phyloP scores from a whole-genome alignment of 805 yeast genomes.

The Yamadazyma olivae region DNA sequence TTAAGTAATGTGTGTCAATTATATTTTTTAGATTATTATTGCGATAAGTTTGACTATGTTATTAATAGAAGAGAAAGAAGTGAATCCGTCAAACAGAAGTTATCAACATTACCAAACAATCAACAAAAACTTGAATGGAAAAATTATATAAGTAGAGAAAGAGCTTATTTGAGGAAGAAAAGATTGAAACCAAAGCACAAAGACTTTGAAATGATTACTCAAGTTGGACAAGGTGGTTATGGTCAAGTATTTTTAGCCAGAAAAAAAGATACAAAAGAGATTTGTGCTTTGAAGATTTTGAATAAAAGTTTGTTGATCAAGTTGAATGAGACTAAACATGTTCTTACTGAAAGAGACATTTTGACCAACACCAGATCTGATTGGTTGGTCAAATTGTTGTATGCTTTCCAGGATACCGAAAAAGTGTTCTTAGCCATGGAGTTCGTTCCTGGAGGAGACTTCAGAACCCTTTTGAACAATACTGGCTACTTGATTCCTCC shows the following conservation, averaged over 20 bases:
- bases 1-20: conserved; percentile 88
- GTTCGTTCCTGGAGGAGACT: conserved; percentile 99
- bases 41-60: conserved; percentile 92
- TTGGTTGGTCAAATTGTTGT: conserved; percentile 90
- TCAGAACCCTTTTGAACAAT: conserved; percentile 87
- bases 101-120: conserved; percentile 49
- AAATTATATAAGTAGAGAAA: conserved; percentile 78
- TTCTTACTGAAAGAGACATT: conserved; percentile 93
- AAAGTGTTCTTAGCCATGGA: conserved; percentile 96
- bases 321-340: conserved; percentile 93
- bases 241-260: conserved; percentile 98
- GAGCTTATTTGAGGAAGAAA: conserved; percentile 80
- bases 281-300: conserved; percentile 90
- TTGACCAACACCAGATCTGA: conserved; percentile 93
- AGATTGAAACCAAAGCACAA: conserved; percentile 90
- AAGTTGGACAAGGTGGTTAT: conserved; percentile 99
- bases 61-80: conserved; percentile 81
- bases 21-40: conserved; percentile 92
- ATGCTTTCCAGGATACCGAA: conserved; percentile 92
- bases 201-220: conserved; percentile 95
- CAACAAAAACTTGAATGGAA: conserved; percentile 57
- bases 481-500: conserved; percentile 92
- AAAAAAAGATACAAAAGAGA: conserved; percentile 90
- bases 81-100: conserved; percentile 60
- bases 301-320: conserved; percentile 83